Percentiles rank a stretch among this genome's conserved stretches.
Conservation (phyloP, 805 yeast genomes). For the Sungouiozyma intestinalis region DNA sequence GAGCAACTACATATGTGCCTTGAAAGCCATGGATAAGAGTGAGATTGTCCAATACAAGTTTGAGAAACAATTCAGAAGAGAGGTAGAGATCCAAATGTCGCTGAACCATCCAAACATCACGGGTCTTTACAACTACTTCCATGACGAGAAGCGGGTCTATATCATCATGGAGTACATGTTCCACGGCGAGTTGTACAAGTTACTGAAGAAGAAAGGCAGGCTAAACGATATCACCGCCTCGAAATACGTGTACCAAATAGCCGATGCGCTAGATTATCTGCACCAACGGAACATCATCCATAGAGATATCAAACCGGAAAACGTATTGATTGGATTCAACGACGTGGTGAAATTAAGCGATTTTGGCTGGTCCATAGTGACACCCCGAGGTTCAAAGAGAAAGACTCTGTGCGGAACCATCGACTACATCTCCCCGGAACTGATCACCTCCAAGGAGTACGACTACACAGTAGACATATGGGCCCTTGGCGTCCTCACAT, state of each 20-base stretch:
- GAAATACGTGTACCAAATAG: conserved; percentile 71
- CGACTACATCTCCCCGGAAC: conserved; percentile 91
- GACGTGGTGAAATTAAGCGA: conserved; percentile 79
- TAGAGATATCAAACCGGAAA: conserved; percentile 91
- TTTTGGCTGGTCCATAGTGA: conserved; percentile 87
- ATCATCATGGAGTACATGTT: conserved; percentile 76
- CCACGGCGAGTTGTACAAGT: conserved; percentile 77
- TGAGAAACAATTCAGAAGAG: conserved; percentile 79
- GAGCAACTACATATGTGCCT: conserved; percentile 76
- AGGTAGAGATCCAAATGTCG: conserved; percentile 80
- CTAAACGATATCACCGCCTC: conserved; percentile 70
- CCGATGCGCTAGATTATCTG: conserved; percentile 65
- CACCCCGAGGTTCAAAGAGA: conserved; percentile 48
- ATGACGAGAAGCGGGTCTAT: conserved; percentile 71
- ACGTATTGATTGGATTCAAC: conserved; percentile 66
- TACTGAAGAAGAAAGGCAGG: conserved; percentile 52
- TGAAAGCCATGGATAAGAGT: conserved; percentile 80
- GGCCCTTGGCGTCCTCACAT: conserved; percentile 84
- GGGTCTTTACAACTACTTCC: conserved; percentile 77
- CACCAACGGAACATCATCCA: conserved; percentile 78
- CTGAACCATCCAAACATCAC: conserved; percentile 71
- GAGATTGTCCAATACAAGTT: conserved; percentile 68
- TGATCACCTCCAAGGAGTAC: conserved; percentile 76
- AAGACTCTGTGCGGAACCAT: conserved; percentile 89
- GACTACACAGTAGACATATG: conserved; percentile 76